Conservation (phyloP, 768 basidiomycete genomes). For the Xerocomellus amylosporus region DNA sequence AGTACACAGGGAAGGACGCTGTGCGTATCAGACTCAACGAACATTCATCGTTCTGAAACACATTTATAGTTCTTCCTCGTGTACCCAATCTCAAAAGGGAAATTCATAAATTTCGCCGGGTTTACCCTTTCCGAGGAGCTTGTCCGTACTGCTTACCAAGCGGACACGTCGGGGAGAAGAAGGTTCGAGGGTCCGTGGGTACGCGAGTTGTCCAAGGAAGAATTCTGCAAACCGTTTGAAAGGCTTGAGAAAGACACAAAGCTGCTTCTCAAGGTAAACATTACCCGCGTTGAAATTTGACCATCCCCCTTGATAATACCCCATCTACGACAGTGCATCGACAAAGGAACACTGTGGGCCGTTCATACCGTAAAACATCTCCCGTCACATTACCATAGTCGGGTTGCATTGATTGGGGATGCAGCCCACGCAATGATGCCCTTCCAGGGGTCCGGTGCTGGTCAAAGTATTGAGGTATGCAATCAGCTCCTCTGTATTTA, state of each 20-base stretch:
- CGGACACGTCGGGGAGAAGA: slow-evolving; percentile 12
- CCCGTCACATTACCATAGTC: slow-evolving; percentile 47
- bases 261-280: slow-evolving; percentile 48
- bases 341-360: slow-evolving; percentile 57
- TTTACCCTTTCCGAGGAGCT: slow-evolving; percentile 50
- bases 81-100: slow-evolving; percentile 60
- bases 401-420: slow-evolving; percentile 48
- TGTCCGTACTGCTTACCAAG: slow-evolving; percentile 44
- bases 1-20: slow-evolving; percentile 59
- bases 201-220: slow-evolving; percentile 41
- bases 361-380: slow-evolving; percentile 57
- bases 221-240: slow-evolving; percentile 44
- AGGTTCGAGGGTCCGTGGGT: slow-evolving; percentile 45
- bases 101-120: slow-evolving; percentile 60
- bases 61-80: slow-evolving; percentile 51
- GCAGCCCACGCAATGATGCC: slow-evolving; percentile 44
- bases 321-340: slow-evolving; percentile 44
- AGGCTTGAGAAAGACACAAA: slow-evolving; percentile 62
- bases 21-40: slow-evolving; percentile 28
- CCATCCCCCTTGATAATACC: not conserved
- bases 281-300: slow-evolving; percentile 7
- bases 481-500: not conserved
- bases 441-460: slow-evolving; percentile 44
- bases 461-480: slow-evolving; percentile 43
- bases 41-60: not conserved